A percentile compares a stretch with the other conserved stretches of the same genome.
Conservation (phyloP, 345 rosid species). For the Populus alba region DNA sequence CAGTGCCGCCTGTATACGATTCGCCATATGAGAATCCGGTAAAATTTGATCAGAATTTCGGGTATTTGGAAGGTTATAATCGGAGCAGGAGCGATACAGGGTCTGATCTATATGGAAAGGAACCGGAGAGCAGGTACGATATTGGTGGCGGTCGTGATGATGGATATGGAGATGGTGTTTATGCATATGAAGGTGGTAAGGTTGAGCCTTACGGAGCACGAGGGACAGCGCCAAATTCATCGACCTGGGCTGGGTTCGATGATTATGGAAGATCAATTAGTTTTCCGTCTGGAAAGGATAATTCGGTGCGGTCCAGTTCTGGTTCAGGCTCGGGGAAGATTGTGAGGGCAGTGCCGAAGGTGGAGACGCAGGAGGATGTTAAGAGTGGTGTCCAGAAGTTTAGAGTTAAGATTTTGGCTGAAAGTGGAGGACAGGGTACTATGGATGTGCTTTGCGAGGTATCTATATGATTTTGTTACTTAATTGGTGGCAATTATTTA, state of each 20-base stretch:
- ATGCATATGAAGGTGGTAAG: conserved; percentile 82
- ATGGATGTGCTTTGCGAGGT: conserved; percentile 98
- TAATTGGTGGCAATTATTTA: background rate
- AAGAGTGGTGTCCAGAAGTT: conserved; percentile 91
- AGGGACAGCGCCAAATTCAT: conserved; percentile 80
- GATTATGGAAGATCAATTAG: conserved; percentile 88
- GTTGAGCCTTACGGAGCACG: conserved; percentile 92
- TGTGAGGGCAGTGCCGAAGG: conserved; percentile 89
- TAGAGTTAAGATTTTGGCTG: conserved; percentile 85
- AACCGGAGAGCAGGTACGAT: conserved; percentile 50
- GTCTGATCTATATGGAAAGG: conserved; percentile 60
- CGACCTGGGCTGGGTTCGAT: conserved; percentile 69
- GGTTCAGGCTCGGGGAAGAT: conserved; percentile 55
- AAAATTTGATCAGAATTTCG: conserved; percentile 52
- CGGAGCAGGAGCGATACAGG: conserved; percentile 51
- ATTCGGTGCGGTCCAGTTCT: conserved; percentile 24
- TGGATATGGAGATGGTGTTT: conserved; percentile 77
- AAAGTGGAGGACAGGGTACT: conserved; percentile 74
- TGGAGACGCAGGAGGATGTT: conserved; percentile 72
- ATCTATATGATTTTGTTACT: background rate
- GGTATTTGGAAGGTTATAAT: conserved; percentile 41
- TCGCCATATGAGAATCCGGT: conserved; percentile 45
- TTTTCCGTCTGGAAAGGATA: conserved; percentile 57
- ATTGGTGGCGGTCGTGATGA: conserved; percentile 35
- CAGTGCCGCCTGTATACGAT: conserved; percentile 44